These are phyloP conservation scores for Hymenoscyphus salicellus DNA, from an alignment of 2,329 filamentous ascomycete species.

Conservation along the genomic window DNA sequence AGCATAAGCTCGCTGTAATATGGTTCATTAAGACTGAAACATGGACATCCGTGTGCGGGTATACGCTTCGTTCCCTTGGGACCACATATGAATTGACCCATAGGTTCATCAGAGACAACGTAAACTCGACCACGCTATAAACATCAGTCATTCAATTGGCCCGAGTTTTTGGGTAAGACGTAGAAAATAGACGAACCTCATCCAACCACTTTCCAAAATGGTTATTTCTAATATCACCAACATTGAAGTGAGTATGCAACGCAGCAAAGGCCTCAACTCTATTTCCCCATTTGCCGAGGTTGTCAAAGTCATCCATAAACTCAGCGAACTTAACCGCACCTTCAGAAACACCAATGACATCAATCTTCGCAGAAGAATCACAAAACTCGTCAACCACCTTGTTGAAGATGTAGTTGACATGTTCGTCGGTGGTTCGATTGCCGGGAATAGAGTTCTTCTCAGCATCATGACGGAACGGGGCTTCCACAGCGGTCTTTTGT, in stretches of 20 bases:
- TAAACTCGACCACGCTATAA: conserved; percentile 56
- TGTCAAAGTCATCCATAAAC: conserved; percentile 56
- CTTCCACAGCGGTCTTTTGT: conserved; percentile 60
- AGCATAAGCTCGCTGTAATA: conserved; percentile 61
- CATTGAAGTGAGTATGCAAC: conserved; percentile 47
- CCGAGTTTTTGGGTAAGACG: background rate
- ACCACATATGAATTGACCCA: conserved; percentile 53
- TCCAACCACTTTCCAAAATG: conserved; percentile 50
- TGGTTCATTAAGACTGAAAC: conserved; percentile 65
- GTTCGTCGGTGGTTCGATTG: conserved; percentile 55
- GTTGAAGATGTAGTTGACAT: conserved; percentile 67
- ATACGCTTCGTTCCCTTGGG: conserved; percentile 40
- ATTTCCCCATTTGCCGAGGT: conserved; percentile 46
- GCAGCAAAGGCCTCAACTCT: conserved; percentile 49
- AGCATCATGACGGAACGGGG: conserved; percentile 49
- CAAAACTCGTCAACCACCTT: conserved; percentile 54
- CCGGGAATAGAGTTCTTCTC: conserved; percentile 59
- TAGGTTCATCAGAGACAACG: conserved; percentile 48
- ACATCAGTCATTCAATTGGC: background rate
- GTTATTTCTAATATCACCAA: conserved; percentile 41
- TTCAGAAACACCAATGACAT: conserved; percentile 69
- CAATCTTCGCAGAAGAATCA: conserved; percentile 52
- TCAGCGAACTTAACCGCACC: conserved; percentile 56
- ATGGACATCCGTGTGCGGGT: conserved; percentile 57
- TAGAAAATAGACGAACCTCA: conserved; percentile 42